These are phyloP conservation scores for Citrullus mucosospermus DNA, from an alignment of 306 rosid species.

Conservation along the genomic window DNA sequence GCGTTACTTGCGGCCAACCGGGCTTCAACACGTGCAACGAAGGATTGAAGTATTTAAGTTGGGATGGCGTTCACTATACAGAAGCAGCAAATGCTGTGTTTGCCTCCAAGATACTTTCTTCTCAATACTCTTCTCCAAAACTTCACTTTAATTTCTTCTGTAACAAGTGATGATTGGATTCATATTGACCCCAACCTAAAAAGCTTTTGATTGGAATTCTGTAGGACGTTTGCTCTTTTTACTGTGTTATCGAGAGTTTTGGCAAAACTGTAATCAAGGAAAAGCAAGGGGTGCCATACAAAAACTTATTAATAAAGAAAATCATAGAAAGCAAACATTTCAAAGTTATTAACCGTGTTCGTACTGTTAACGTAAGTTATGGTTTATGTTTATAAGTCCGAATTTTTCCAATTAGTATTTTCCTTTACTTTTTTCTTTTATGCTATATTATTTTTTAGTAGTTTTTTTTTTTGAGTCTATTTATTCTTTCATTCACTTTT, in stretches of 20 bases:
- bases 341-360: too few relatives aligned
- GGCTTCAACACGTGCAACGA: constrained; percentile 13
- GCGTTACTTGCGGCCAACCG: constrained; percentile 6
- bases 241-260: neutral
- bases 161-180: neutral
- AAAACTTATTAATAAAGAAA: too few relatives aligned
- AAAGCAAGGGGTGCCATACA: neutral
- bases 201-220: neutral
- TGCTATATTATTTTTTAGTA: too few relatives aligned
- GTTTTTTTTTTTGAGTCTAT: too few relatives aligned
- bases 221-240: neutral
- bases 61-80: constrained; percentile 24
- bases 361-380: too few relatives aligned
- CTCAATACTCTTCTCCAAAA: constrained; percentile 15
- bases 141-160: constrained; percentile 12
- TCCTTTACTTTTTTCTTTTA: too few relatives aligned
- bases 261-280: neutral
- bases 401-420: too few relatives aligned
- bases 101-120: constrained; percentile 18
- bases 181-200: neutral
- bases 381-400: too few relatives aligned
- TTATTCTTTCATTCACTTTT: too few relatives aligned
- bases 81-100: constrained; percentile 23
- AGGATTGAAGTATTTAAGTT: constrained; percentile 18
- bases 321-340: too few relatives aligned